Conservation (phyloP, 1,284 basidiomycete genomes). For the Papiliotrema flavescens region DNA sequence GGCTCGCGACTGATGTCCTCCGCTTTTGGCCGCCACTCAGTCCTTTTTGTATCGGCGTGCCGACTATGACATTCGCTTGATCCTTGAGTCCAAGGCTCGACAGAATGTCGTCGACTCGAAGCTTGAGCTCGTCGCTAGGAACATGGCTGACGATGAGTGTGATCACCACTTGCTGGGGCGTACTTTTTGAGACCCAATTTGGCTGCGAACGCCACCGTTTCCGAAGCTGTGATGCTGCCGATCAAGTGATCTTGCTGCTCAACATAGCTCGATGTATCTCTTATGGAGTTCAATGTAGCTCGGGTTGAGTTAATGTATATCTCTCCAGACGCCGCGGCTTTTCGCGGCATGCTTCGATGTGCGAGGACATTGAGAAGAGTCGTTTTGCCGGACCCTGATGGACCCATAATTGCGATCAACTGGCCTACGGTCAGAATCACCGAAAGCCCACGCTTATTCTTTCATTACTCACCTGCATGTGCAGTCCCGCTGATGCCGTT, state of each 20-base stretch:
- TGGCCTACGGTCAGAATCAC: constrained; percentile 32
- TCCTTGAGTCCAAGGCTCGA: constrained; percentile 16
- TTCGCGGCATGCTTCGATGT: constrained; percentile 35
- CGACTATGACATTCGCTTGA: constrained; percentile 37
- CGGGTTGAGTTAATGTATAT: constrained; percentile 46
- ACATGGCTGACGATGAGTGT: neutral
- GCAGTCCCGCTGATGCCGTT: neutral
- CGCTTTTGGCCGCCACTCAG: constrained; percentile 94
- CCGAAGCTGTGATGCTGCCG: neutral
- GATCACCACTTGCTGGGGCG: neutral
- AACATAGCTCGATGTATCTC: neutral
- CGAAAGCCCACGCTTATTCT: too few relatives aligned
- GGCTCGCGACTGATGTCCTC: constrained; percentile 89
- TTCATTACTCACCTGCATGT: neutral
- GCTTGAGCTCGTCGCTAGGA: neutral
- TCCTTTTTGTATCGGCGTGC: constrained; percentile 49
- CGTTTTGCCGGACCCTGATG: constrained; percentile 52
- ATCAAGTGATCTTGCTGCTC: neutral
- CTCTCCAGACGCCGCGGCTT: constrained; percentile 40
- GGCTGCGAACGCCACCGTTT: constrained; percentile 10
- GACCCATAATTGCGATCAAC: constrained; percentile 53
- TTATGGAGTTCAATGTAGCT: neutral
- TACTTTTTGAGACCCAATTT: neutral
- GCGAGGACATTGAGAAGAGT: constrained; percentile 54
- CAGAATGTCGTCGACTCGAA: constrained; percentile 15